Base-by-base conservation (phyloP, 2,329 filamentous ascomycete species). In the Ceratocystis cubensis region DNA sequence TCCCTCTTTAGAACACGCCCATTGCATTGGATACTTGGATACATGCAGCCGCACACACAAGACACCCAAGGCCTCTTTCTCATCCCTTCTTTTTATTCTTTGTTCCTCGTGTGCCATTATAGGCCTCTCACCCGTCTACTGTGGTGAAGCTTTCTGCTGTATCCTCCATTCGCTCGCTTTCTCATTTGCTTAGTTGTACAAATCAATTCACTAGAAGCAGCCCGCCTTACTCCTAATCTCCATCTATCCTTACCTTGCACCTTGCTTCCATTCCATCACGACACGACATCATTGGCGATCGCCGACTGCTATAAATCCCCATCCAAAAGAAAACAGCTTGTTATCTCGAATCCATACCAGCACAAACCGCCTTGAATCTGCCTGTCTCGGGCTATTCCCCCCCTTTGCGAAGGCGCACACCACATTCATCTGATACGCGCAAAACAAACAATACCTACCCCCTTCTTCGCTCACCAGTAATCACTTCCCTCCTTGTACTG, bases 1-100 rank as follows among this genome's bases (percentile, higher is more conserved):
- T 68, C 66, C 66, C 46, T 65, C 63, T 57, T 56, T 48, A 56
- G 44, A 30, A 65, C 10, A 66, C 46, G 28, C 45, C 56, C 46
- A 17, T 53, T 63, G 44, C 30, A 63, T 33, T 50, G 28, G 33
- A 15, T 41, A 41, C 37, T 41, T 41, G 37, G 37, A 41, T 15
- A 41, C 37, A 15, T 41, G 37, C 37, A 15, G 37, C 37, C 37
- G 37, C 37, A 41, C n/a, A 45, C 33, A 63, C 65, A 46, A 66
- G 57, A 53, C 37, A 17, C 25, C 61, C 15, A 59, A 56, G 65
- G 65, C 48, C 44, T 48, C 56, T 57, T 56, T 44, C 45, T 46
- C 28, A 44, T 66, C 59, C 45, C 33, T 33, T 44, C 46, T 63
- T 66, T 44, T 45, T 63, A 20, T 64, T 64, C 17, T 56, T 53